Evolutionary conservation across 2,329 filamentous ascomycete genomes (phyloP), one percentile per base, ranked within the genome.

Genomic region (Aspergillus piperis): DNA sequence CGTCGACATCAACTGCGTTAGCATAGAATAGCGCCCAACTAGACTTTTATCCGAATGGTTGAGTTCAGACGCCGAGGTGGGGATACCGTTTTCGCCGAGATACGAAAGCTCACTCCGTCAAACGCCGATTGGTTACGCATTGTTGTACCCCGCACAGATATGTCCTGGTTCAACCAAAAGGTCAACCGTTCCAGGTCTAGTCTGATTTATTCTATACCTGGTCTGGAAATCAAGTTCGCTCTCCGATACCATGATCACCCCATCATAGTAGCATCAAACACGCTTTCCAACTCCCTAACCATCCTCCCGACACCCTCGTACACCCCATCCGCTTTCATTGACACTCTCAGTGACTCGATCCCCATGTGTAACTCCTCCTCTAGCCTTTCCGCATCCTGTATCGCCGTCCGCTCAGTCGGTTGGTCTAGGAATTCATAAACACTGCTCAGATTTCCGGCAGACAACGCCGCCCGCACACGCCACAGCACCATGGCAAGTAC

Each of bases 351-450:
- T 5, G 48, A 25, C n/a, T 57, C 58, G 5, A 57, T 44, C 2
- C 58, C 58, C n/a, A n/a, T 13, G 3, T 44, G 27, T n/a, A 57
- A 21, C 32, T 60, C 58, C 23, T 60, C 58, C 17, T 53, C 19
- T 2, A 60, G 30, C 10, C 58, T 8, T n/a, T 54, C 54, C 2
- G 41, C 54, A 19, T 60, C 58, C 5, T 60, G 58, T 13, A 48
- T 21, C 39, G 38, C 54, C 5, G 54, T 57, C 10, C 5, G 39
- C 4, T 21, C 8, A 10, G 23, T 48, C 21, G 58, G 19, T 15
- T 13, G 38, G 5, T 17, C 13, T 3, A 60, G 25, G 19, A 60
- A 5, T 1, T 60, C 38, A n/a, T 25, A 23, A 17, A 21, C 47
- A n/a, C 38, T 57, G 1, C 11, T 17, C 13, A 60, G 8, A 15